Base-by-base conservation (phyloP, 768 basidiomycete species). In the Pholiota conissans region DNA sequence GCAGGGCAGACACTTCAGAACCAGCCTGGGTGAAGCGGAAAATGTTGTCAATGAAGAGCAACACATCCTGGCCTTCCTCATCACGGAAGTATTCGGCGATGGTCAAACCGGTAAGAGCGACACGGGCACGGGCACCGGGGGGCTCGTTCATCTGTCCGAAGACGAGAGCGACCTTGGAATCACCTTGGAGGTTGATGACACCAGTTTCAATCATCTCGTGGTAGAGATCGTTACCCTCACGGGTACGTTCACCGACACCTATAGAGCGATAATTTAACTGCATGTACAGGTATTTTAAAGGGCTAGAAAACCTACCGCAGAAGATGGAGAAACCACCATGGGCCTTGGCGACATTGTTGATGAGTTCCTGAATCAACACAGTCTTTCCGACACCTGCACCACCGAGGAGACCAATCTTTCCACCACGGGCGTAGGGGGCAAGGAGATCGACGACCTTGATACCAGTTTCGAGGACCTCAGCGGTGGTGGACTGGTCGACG, bases 131-230 rank as follows among this genome's bases (percentile, higher is more conserved):
- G 66, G 97, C 97, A 86, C 97, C 97, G 68, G 97, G 97, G 74
- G 97, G 97, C 83, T 99, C 97, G 81, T 99, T 99, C 97, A 99
- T 99, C 81, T 99, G 97, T 83, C 97, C 97, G 82, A 99, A 99
- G 67, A 99, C 97, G 63, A 99, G 88, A 69, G 97, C 96, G 78
- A 98, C 97, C 86, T 99, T 99, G 75, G 97, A 99, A 77, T 98
- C 95, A 77, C 96, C 97, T 73, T 98, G 86, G 71, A 98, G 88
- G 80, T 98, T 96, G 85, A 99, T 99, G 85, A 99, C 97, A 87
- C 97, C 97, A 57, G 97, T 99, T 77, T 99, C 96, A 78, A 98
- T 98, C 97, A 99, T 97, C 80, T 96, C 94, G 75, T 97, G 94
- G 79, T 96, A 95, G 65, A 95, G 79, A 80, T 95, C 97, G 83